Conservation (phyloP, 148 eudicot species). For the Hydrangea macrophylla region DNA sequence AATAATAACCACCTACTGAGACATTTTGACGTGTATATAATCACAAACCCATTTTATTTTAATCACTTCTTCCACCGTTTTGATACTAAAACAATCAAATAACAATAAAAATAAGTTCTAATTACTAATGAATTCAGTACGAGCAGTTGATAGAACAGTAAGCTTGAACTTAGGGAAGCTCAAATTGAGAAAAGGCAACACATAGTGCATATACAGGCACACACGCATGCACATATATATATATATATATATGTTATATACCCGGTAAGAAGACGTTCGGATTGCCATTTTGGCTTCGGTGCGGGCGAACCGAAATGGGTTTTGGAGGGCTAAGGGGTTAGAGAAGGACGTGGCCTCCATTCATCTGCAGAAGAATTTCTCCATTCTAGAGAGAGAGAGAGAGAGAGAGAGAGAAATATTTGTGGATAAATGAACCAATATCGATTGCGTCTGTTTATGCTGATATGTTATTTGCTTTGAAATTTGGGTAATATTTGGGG, state of each 20-base stretch:
- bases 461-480: too few relatives aligned
- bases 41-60: background rate
- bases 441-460: too few relatives aligned
- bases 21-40: too few relatives aligned
- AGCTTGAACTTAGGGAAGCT: background rate
- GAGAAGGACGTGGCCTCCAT: background rate
- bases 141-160: background rate
- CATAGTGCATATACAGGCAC: background rate
- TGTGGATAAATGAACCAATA: constrained; percentile 9
- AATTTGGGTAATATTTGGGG: too few relatives aligned
- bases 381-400: background rate
- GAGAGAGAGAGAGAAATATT: too few relatives aligned
- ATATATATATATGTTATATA: background rate
- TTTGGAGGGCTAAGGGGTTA: background rate
- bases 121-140: background rate
- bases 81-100: background rate
- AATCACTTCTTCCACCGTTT: background rate
- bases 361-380: background rate
- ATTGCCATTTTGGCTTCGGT: constrained; percentile 10
- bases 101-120: background rate
- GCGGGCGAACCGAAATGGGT: background rate
- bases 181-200: background rate
- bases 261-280: constrained; percentile 20
- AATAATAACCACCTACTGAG: background rate
- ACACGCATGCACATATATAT: background rate